A percentile compares a stretch with the other conserved stretches of the same genome.
These are phyloP conservation scores for Cystobasidium sp. DNA, from an alignment of 1,284 basidiomycete genomes.

Conservation along the genomic window DNA sequence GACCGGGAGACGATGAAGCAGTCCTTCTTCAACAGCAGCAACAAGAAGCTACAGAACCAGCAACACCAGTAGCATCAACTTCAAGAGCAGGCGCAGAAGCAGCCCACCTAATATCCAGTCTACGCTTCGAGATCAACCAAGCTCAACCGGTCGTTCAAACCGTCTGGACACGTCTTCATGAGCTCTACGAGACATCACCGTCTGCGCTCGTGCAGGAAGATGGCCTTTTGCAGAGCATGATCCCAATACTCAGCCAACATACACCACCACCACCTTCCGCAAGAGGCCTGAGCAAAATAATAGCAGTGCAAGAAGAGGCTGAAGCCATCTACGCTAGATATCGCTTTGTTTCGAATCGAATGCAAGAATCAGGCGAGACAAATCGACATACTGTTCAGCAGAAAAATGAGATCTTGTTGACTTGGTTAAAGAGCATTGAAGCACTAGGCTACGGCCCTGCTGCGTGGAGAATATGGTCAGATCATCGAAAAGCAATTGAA, in stretches of 20 bases:
- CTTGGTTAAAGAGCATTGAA: slow-evolving; percentile 18
- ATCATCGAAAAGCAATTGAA: slow-evolving; percentile 6
- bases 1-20: slow-evolving; percentile 8
- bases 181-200: slow-evolving; percentile 17
- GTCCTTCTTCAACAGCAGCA: slow-evolving; percentile 14
- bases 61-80: slow-evolving; percentile 20
- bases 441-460: slow-evolving; percentile 31
- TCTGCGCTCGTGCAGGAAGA: slow-evolving; percentile 12
- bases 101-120: slow-evolving; percentile 10
- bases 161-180: slow-evolving; percentile 24
- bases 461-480: slow-evolving; percentile 35
- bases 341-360: slow-evolving; percentile 25
- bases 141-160: not conserved
- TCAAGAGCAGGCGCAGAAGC: slow-evolving; percentile 18
- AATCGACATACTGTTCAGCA: not conserved
- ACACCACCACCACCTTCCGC: not conserved
- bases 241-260: slow-evolving; percentile 25
- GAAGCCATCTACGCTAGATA: slow-evolving; percentile 40
- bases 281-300: slow-evolving; percentile 5
- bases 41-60: not conserved
- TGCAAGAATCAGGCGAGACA: slow-evolving; percentile 14
- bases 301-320: slow-evolving; percentile 28
- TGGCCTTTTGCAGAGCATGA: slow-evolving; percentile 2
- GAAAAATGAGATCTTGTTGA: slow-evolving; percentile 2
- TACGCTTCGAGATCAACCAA: slow-evolving; percentile 29